Evolutionary conservation across 1,284 basidiomycete genomes (phyloP), one percentile per base, ranked within the genome.

Genomic region (Caloboletus firmus): DNA sequence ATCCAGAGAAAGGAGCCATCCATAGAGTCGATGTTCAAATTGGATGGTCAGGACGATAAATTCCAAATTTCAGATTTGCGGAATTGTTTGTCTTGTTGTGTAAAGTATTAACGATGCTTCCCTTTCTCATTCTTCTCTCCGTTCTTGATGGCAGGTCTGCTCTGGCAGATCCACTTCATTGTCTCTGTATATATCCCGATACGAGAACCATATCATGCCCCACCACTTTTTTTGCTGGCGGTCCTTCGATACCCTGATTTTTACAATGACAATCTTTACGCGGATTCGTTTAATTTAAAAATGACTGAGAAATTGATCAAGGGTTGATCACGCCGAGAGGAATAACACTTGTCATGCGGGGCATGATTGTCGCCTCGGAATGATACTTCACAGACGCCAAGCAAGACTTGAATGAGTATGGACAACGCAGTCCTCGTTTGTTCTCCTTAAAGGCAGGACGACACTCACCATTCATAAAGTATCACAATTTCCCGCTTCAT

Each of bases 391-490:
- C 15, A 22, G 15, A n/a, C n/a, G 2, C 13, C 31, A 22, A 52
- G 28, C 5, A 13, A 22, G 17, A 32, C 30, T 18, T 30, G 2
- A n/a, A 9, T 11, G 13, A 5, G 18, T 26, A 20, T 13, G 20
- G 5, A 24, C 24, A 7, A 26, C 15, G 5, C 30, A 18, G 8
- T 30, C 34, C 34, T 24, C n/a, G 26, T 20, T n/a, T 8, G 24
- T 28, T 4, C 20, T 24, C 20, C 18, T 46, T 30, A 18, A 37
- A 36, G 18, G n/a, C 26, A 18, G n/a, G 15, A 17, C 1, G 15
- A 30, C 37, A 53, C 55, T 57, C 44, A 61, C 49, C 35, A 20
- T 46, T 36, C 3, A 35, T 17, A 15, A 26, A 11, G 24, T 34
- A 31, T 24, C 4, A 10, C 22, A 8, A 17, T 34, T 20, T 13